Base-by-base conservation (phyloP, 75 land plant genomes). In the Ceratopteris richardii region DNA sequence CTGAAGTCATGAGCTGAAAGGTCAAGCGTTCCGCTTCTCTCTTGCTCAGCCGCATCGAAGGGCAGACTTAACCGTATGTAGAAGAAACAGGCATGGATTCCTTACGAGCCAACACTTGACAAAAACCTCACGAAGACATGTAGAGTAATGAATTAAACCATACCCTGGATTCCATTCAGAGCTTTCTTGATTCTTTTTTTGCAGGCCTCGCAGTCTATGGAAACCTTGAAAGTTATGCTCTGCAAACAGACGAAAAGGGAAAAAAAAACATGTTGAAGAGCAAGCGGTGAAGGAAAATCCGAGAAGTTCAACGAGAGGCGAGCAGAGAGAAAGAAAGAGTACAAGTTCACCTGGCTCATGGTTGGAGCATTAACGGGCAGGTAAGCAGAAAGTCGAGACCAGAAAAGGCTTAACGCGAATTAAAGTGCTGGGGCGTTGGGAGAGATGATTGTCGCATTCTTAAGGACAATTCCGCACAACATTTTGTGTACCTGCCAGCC, bases 171-270 rank as follows among this genome's bases (percentile, higher is more conserved):
- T 24, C 64, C 51, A 12, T 50, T 62, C 18, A 77, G 56, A 12
- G 65, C 63, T 61, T 77, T 77, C 62, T 71, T 55, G 14, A 77
- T 66, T 30, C 70, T 70, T 40, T 43, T 61, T 66, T 70, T 77
- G 66, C 79, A 77, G 17, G 74, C 79, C 24, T 70, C 79, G 64
- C 80, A 77, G 50, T 71, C 48, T 22, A 68, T 74, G 42, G 54
- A 61, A 1, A 77, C 80, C 60, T 67, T 71, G 56, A 77, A 20
- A 10, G 67, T 74, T 29, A 77, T 39, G n/a, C 22, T 51, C 80
- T 77, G 79, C n/a, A 27, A 51, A 28, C 1, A 19, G 54, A 26
- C 54, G 23, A 2, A 52, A 52, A 23, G 54, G 2, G 54, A 21
- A 17, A 46, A 46, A 46, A 5, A 14, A 46, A 46, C 18, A 5